Evolutionary conservation across 306 rosid genomes (phyloP).

Genomic region (Vigna angularis): DNA sequence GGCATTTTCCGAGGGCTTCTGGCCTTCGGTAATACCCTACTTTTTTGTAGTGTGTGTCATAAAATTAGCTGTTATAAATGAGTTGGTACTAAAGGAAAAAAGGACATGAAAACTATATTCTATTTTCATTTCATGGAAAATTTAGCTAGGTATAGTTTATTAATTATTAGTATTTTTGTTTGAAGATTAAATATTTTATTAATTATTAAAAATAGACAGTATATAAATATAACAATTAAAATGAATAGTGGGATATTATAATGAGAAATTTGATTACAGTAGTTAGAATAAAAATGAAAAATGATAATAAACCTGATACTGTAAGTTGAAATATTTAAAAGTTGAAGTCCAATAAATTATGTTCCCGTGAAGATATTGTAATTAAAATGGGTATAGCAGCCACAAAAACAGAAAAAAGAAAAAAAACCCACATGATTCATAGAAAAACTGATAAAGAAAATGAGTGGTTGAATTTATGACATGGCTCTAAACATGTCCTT

Average conservation of each 20-base stretch:
- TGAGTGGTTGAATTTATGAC: constrained; percentile 14
- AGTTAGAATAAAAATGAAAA: not conserved
- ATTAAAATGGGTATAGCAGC: not conserved
- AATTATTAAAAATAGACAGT: not conserved
- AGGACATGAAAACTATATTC: not conserved
- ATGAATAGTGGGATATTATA: not conserved
- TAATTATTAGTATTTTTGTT: not conserved
- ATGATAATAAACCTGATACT: too few relatives aligned
- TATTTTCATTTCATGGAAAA: not conserved
- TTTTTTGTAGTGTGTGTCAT: not conserved
- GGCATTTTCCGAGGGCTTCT: too few relatives aligned
- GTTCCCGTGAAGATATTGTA: not conserved
- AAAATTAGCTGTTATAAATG: not conserved
- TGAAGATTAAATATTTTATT: not conserved
- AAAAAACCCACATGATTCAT: not conserved
- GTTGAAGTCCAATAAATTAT: not conserved
- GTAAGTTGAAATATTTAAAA: too few relatives aligned
- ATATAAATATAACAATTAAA: not conserved
- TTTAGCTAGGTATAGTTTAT: not conserved
- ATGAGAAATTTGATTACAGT: too few relatives aligned
- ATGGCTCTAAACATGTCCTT: constrained; percentile 4
- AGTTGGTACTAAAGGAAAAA: not conserved
- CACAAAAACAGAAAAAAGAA: not conserved
- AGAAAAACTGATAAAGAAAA: not conserved
- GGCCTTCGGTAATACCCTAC: too few relatives aligned